Evolutionary conservation across 1,284 basidiomycete species (phyloP), one percentile per base, ranked within the genome.

Genomic region (Violaceomyces palustris): DNA sequence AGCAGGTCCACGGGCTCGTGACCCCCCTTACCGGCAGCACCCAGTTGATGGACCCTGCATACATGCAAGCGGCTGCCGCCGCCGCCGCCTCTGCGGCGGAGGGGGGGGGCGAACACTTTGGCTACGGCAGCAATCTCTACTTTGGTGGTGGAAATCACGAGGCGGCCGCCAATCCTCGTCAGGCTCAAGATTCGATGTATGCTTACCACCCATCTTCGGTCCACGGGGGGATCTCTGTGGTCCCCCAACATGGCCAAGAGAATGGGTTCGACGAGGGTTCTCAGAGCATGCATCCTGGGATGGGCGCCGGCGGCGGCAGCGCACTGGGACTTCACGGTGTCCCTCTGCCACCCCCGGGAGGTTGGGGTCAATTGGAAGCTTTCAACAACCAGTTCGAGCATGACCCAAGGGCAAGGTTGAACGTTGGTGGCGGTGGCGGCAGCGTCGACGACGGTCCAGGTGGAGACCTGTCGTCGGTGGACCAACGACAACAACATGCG

Each of bases 1-100:
- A 39, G 28, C 42, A 45, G 32, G 39, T 39, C 9, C 30, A 45
- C 28, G 44, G 44, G 22, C 19, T 45, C 15, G 19, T 39, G 6
- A 45, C 44, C 8, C 44, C 44, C 3, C 14, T 45, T 6, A 41
- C 38, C 12, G 44, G 33, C 7, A 39, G 31, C 33, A n/a, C 26
- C 4, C 44, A 39, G 15, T 34, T 45, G 11, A 39, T 39, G 35
- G 44, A 45, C 21, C 36, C 44, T 2, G 19, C 24, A 19, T 45
- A 42, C 36, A 25, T 45, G 29, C 22, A n/a, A 7, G 44, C 44
- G 5, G 14, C 42, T 10, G 14, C 37, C 18, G 38, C 28, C 14
- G 8, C 15, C 26, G 25, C 28, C 9, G 6, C 4, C 3, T 4
- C 14, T 24, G 31, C 26, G 10, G 12, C 23, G 23, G 24, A 38